Percentiles rank a stretch among this genome's conserved stretches.
These are phyloP conservation scores for Amylocystis lapponica DNA, from an alignment of 768 basidiomycete genomes.

Conservation along the genomic window DNA sequence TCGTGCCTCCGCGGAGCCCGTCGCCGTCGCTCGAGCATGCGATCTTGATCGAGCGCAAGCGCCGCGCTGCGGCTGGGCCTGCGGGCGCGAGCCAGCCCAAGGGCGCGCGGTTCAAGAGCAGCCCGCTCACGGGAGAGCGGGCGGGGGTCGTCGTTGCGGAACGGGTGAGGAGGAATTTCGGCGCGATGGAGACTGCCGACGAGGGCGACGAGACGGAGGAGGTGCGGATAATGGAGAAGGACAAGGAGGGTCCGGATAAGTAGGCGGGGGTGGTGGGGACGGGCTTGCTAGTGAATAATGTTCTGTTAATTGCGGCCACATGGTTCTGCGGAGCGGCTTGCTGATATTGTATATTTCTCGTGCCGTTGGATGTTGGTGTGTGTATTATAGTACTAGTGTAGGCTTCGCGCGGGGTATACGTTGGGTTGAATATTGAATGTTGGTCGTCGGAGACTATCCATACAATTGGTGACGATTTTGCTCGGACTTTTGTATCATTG, in stretches of 20 bases:
- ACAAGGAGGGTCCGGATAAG: constrained; percentile 30
- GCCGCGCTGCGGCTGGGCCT: constrained; percentile 32
- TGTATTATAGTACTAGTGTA: too few relatives aligned
- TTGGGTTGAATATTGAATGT: too few relatives aligned
- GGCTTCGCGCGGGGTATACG: too few relatives aligned
- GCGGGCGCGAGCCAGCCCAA: constrained; percentile 28
- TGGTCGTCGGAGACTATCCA: too few relatives aligned
- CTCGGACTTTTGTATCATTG: too few relatives aligned
- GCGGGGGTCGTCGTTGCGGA: constrained; percentile 45
- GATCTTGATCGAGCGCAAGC: constrained; percentile 59
- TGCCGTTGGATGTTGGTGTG: too few relatives aligned
- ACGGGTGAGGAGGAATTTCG: constrained; percentile 33
- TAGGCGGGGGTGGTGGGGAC: too few relatives aligned
- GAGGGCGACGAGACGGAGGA: constrained; percentile 1
- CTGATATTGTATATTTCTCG: too few relatives aligned
- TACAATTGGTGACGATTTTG: too few relatives aligned
- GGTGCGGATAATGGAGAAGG: constrained; percentile 20
- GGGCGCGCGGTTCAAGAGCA: constrained; percentile 69
- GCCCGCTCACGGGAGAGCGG: constrained; percentile 48
- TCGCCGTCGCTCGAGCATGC: constrained; percentile 64
- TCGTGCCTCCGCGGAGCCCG: constrained; percentile 25
- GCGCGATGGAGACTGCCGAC: constrained; percentile 1
- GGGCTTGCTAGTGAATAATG: too few relatives aligned
- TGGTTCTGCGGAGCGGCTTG: too few relatives aligned
- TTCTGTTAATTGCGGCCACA: too few relatives aligned